Base-by-base conservation (phyloP, 2,329 filamentous ascomycete species). In the Cladosporium phlei region DNA sequence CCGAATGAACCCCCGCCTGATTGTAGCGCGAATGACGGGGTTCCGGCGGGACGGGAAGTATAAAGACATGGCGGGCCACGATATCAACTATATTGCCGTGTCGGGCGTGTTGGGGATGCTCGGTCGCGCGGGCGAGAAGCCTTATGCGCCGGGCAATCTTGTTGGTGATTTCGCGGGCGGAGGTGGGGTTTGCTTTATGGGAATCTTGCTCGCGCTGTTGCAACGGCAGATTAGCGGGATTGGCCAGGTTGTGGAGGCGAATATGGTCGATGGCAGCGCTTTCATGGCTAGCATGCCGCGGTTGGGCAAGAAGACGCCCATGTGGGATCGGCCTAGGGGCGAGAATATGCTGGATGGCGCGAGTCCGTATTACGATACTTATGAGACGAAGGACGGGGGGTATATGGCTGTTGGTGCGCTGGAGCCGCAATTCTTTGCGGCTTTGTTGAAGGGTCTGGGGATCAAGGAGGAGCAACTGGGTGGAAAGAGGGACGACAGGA, bases 81-180 rank as follows among this genome's bases (percentile, higher is more conserved):
- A 96, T 64, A 95, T 96, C 66, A 96, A 97, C 63, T 97, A 97
- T 67, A 83, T 97, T 32, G 88, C 90, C 38, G 87, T 95, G 0
- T 86, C 85, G 0, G 91, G 91, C 0, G 83, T 86, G 1, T 69
- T 97, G 21, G 76, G 77, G 0, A 73, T 95, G 67, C 77, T 97
- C 3, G 91, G 91, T 1, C 74, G 85, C 1, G 71, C 72, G 21
- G 77, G 74, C 12, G 78, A 83, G 60, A 82, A 79, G 54, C 91
- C 91, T 1, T 82, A 85, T 51, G 77, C 90, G 14, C 93, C 93
- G 0, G 80, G 74, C 5, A 97, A 97, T 60, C 76, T 97, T 14
- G 70, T 97, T 1, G 91, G 82, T 0, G 91, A 97, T 64, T 97
- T 97, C 56, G 93, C 87, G 0, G 91, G 89, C 24, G 91, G 91